Evolutionary conservation across 2,329 filamentous ascomycete species (phyloP).

Genomic region (Pseudogymnoascus sp.): DNA sequence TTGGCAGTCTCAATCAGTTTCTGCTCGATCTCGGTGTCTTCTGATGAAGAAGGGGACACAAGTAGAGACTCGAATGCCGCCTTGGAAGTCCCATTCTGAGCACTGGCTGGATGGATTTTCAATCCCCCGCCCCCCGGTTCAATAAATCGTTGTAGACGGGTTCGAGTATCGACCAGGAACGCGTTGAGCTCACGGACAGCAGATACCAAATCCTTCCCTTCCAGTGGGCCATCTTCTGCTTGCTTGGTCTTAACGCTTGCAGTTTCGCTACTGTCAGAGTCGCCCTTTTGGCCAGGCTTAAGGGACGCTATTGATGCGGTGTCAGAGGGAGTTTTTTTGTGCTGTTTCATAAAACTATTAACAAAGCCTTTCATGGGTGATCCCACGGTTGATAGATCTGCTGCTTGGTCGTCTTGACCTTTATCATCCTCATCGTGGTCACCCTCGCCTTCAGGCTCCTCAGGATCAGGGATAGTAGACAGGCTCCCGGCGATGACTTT

Average conservation of each 20-base stretch:
- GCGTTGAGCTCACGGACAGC: constrained; percentile 78
- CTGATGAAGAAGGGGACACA: constrained; percentile 33
- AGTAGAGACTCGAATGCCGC: constrained; percentile 51
- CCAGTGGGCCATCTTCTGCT: constrained; percentile 47
- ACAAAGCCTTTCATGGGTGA: constrained; percentile 29
- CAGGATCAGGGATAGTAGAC: constrained; percentile 44
- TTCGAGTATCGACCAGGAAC: constrained; percentile 80
- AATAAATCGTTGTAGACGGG: constrained; percentile 53
- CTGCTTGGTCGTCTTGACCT: constrained; percentile 43
- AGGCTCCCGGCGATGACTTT: constrained; percentile 75
- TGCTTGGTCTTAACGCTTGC: constrained; percentile 43
- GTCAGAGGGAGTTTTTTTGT: constrained; percentile 32
- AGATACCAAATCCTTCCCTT: constrained; percentile 75
- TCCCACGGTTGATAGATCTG: constrained; percentile 14
- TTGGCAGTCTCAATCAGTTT: constrained; percentile 70
- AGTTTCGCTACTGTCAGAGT: constrained; percentile 45
- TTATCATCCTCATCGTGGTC: constrained; percentile 33
- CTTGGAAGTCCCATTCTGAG: constrained; percentile 37
- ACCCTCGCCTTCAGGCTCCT: constrained; percentile 39
- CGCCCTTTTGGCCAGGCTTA: constrained; percentile 36
- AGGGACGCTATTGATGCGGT: constrained; percentile 53
- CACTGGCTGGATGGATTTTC: constrained; percentile 38
- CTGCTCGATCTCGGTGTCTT: constrained; percentile 54
- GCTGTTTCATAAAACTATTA: constrained; percentile 34
- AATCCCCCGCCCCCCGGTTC: constrained; percentile 56